Base-by-base conservation (phyloP, 208 protist genomes). In the Acanthamoeba rhysodes region DNA sequence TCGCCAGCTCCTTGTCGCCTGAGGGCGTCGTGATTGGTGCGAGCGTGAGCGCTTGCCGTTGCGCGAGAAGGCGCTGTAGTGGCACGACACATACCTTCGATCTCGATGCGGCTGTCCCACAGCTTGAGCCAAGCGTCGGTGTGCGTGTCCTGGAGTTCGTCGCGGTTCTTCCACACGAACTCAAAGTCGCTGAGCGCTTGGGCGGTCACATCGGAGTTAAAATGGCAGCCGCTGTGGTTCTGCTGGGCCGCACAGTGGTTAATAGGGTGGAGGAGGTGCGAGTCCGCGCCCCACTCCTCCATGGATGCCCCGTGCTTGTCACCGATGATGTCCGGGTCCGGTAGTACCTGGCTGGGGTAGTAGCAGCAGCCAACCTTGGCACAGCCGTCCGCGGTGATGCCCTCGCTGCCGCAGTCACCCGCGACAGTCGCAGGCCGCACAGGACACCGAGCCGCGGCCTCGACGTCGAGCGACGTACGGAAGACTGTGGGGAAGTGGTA, bases 181-280 rank as follows among this genome's bases (percentile, higher is more conserved):
- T 53, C 9, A 50, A 80, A 93, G 62, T 93, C 88, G 45, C 50
- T 16, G 22, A 93, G 59, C 9, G 88, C 88, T 57, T 80, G 64
- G 3, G 37, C 37, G 24, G 62, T 37, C 59, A 93, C 88, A 9
- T 68, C 88, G 66, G 66, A 27, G 59, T 93, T 93, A 41, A 93
- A 93, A 57, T 80, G 70, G 62, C 88, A 93, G 14, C 88, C 88
- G 45, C 88, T 93, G n/a, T 62, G 37, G 45, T 93, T 93, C 48
- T 93, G 88, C 57, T 93, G 88, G 12, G 24, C 41, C 34, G 29
- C 55, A 88, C 2, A 24, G 16, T 24, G 55, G 80, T 66, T 29
- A 78, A 78, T 78, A 78, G n/a, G 32, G 29, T 22, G 34, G 5
- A 45, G 32, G 45, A 50, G 45, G 45, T 50, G 45, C 10, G 34